phyloP scores from a whole-genome alignment of 1,284 basidiomycete species.

The Spongiforma sp. region DNA sequence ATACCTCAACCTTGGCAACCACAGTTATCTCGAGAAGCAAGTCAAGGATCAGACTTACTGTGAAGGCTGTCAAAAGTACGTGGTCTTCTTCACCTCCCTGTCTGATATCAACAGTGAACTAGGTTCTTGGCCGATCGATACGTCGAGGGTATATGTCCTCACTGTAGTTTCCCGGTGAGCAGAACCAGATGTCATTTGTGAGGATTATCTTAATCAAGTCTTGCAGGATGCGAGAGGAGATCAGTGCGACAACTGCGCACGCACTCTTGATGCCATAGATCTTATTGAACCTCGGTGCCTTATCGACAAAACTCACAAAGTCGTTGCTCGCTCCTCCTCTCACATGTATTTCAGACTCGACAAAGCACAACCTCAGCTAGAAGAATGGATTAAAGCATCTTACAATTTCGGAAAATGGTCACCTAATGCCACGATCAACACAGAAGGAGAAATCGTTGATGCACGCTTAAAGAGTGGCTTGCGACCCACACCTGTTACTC shows the following conservation, averaged over 20 bases:
- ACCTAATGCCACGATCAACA: slow-evolving; percentile 88
- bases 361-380: slow-evolving; percentile 81
- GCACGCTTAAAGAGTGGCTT: slow-evolving; percentile 89
- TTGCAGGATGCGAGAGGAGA: slow-evolving; percentile 94
- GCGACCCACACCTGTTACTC: slow-evolving; percentile 89
- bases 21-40: slow-evolving; percentile 80
- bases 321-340: slow-evolving; percentile 80
- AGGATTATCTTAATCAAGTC: neutral
- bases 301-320: slow-evolving; percentile 80
- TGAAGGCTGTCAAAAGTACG: slow-evolving; percentile 85
- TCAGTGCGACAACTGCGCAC: slow-evolving; percentile 95
- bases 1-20: slow-evolving; percentile 82
- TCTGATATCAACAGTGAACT: slow-evolving; percentile 5
- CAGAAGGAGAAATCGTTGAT: slow-evolving; percentile 89
- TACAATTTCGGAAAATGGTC: slow-evolving; percentile 91
- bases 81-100: neutral
- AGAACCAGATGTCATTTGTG: slow-evolving; percentile 14
- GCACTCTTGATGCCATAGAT: slow-evolving; percentile 93
- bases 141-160: slow-evolving; percentile 93
- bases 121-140: slow-evolving; percentile 96
- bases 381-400: slow-evolving; percentile 88
- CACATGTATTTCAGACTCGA: slow-evolving; percentile 96
- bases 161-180: slow-evolving; percentile 82
- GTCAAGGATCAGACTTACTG: slow-evolving; percentile 94
- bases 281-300: slow-evolving; percentile 97